Evolutionary conservation across 495 filamentous ascomycete species (phyloP), one percentile per base, ranked within the genome.

Genomic region (Neurospora sp.): DNA sequence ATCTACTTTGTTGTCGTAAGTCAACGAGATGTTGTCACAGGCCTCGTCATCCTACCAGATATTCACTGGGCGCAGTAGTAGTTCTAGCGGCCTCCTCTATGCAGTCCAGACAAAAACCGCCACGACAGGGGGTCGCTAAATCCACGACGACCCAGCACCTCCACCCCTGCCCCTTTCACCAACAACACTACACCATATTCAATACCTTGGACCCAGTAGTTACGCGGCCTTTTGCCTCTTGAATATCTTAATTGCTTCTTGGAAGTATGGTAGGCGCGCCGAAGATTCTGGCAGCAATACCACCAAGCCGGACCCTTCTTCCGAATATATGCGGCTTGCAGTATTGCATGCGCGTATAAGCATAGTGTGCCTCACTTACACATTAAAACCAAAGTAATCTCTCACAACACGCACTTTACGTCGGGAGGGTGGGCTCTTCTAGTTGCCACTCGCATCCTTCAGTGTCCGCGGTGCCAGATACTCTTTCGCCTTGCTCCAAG

Each of bases 401-500:
- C 53, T 37, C 53, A 18, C 12, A 35, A 0, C 2, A 9, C 27
- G 53, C 53, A 27, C 2, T 66, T 18, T 66, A 59, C 53, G 14
- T 18, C 14, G 53, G 53, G 53, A 31, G 12, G 53, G 53, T 37
- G 53, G 31, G 53, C 53, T 66, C 27, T 37, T 37, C 27, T 66
- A 66, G 53, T 66, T 66, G 53, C 53, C 27, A 66, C 27, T 66
- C 53, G 27, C 59, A 40, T 27, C 40, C 38, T 68, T 70, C 68
- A 68, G 78, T 59, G 70, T 73, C 70, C 79, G 73, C 73, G 27
- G 16, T 35, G 71, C 74, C 35, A 94, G 82, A 83, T 92, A 94
- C 68, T 83, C 85, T 73, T 89, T 87, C 1, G 91, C 91, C 75
- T 89, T 88, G 44, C 87, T 84, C 89, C 90, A 92, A 44, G 85